Base-by-base conservation (phyloP, 129 eudicot species). In the Glebionis coronaria region DNA sequence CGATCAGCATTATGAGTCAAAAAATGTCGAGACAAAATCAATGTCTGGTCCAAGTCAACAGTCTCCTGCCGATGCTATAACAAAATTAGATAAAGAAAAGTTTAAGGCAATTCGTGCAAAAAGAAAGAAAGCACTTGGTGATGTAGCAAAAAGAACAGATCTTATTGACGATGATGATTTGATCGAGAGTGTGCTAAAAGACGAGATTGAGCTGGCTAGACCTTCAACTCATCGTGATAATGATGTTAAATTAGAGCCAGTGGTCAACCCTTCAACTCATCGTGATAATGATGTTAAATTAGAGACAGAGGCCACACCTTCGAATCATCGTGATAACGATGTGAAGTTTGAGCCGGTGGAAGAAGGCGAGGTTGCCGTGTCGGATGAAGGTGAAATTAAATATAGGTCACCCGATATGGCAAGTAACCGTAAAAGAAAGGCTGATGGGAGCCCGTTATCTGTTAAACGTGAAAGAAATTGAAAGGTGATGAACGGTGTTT, bases 391-490 rank as follows among this genome's bases (percentile, higher is more conserved):
- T 58, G 68, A 68, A 12, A 40, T 20, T 35, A 53, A 45, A 50
- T 68, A 60, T 51, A 5, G 57, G 67, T 80, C 88, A 10, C 90
- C 90, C 11, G 42, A 35, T 1, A 76, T 64, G 78, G 76, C 79
- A 3, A 71, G 66, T 68, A 70, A 38, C 40, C 80, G 68, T 51
- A 92, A 88, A 81, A 88, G 96, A 71, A 92, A 86, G 74, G 76
- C 73, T 3, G 78, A 73, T 21, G 83, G 87, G 74, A 67, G 55
- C 55, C 74, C 74, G 25, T 68, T 63, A 50, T 45, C 72, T 1
- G 73, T 67, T 45, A 75, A 75, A 61, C 61, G 74, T 25, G 50
- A 74, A 42, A 75, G 75, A 70, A 68, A 61, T 63, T 75, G 64
- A 31, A 56, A 55, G 72, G 70, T 61, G 40, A 51, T 63, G 63